A percentile compares a stretch with the other conserved stretches of the same genome.
Conservation (phyloP, 495 filamentous ascomycete species). For the Aspergillus avenaceus region DNA sequence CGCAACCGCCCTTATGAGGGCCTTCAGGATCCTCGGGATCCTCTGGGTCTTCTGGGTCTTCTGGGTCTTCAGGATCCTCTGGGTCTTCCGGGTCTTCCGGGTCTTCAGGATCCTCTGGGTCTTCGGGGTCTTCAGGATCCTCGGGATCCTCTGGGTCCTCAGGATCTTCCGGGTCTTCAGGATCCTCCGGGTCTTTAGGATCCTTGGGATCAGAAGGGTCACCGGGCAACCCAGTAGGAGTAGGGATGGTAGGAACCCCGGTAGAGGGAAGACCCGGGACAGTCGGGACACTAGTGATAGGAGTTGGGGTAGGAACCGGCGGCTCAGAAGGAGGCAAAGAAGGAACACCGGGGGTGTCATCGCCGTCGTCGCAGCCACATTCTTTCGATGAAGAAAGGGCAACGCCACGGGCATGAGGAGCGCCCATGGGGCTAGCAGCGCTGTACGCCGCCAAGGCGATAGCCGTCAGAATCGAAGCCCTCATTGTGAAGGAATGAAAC, state of each 20-base stretch:
- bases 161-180: neutral
- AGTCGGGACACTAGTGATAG: neutral
- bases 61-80: too few relatives aligned
- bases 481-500: constrained; percentile 15
- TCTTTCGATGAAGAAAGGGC: neutral
- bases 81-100: neutral
- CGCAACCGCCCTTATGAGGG: constrained; percentile 5
- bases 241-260: neutral
- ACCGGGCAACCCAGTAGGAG: neutral
- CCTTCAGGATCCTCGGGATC: neutral
- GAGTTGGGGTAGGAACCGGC: neutral
- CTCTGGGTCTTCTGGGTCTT: neutral
- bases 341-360: neutral
- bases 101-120: neutral
- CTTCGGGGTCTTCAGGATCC: neutral
- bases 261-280: neutral
- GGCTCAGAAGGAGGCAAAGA: neutral
- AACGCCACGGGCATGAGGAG: neutral
- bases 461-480: constrained; percentile 15
- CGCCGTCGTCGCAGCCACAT: neutral
- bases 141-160: constrained; percentile 6
- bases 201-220: neutral
- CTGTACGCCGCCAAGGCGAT: constrained; percentile 16
- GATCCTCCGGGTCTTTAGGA: neutral
- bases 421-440: constrained; percentile 14